Conservation (phyloP, 352 stramenopile genomes). For the Stramenopiles sp. region DNA sequence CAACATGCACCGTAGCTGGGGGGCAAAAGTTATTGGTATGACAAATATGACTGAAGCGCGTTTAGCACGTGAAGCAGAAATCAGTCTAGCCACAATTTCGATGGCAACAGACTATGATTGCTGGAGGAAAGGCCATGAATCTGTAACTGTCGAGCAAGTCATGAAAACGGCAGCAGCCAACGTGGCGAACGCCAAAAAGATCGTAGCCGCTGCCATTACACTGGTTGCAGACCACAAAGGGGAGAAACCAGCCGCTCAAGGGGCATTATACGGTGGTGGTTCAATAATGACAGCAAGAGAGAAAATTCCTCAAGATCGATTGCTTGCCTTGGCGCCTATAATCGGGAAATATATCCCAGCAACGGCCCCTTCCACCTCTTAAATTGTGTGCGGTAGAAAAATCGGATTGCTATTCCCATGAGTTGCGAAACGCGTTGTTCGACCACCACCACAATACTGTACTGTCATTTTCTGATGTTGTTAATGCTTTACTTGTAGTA, state of each 20-base stretch:
- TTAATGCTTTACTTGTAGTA: too few relatives aligned
- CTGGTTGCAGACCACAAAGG: not conserved
- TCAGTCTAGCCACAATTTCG: not conserved
- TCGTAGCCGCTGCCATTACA: not conserved
- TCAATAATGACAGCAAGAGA: not conserved
- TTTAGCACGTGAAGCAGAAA: not conserved
- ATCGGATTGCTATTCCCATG: too few relatives aligned
- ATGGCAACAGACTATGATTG: not conserved
- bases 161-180: not conserved
- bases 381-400: not conserved
- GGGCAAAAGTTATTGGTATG: not conserved
- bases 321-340: not conserved
- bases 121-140: not conserved
- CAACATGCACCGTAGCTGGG: not conserved
- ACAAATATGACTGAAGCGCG: not conserved
- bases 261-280: not conserved
- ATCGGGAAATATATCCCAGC: not conserved
- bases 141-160: not conserved
- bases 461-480: too few relatives aligned
- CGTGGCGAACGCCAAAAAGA: not conserved
- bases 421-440: too few relatives aligned
- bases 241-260: not conserved
- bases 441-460: too few relatives aligned
- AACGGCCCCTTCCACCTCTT: not conserved
- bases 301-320: not conserved